Conservation (phyloP, 2,329 filamentous ascomycete species). For the Fusarium compactum region DNA sequence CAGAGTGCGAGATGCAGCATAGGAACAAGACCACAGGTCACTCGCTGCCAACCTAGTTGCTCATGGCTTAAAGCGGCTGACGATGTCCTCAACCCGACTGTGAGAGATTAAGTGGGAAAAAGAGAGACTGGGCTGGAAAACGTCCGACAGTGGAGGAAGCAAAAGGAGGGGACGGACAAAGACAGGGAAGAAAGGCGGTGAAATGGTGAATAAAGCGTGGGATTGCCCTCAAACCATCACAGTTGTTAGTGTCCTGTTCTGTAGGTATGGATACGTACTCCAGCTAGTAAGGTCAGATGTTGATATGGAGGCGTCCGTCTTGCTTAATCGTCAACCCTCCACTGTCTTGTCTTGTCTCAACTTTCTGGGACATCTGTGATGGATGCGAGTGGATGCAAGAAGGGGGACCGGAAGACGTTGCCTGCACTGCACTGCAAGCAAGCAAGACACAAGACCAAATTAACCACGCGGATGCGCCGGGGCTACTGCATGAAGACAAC, state of each 20-base stretch:
- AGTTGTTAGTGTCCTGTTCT: not conserved
- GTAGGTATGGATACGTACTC: conserved; percentile 5
- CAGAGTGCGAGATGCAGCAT: conserved; percentile 4
- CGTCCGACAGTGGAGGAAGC: conserved; percentile 36
- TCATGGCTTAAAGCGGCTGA: conserved; percentile 37
- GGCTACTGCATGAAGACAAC: conserved; percentile 41
- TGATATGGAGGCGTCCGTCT: conserved; percentile 29
- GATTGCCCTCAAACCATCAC: conserved; percentile 12
- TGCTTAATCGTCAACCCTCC: conserved; percentile 17
- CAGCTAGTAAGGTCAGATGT: conserved; percentile 23
- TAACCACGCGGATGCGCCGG: conserved; percentile 43
- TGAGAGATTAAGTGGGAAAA: conserved; percentile 41
- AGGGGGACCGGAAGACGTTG: conserved; percentile 28
- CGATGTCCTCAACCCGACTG: conserved; percentile 16
- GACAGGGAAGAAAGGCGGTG: conserved; percentile 46
- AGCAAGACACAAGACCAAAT: conserved; percentile 41
- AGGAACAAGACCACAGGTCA: conserved; percentile 21
- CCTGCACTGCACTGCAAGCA: conserved; percentile 26
- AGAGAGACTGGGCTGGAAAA: conserved; percentile 35
- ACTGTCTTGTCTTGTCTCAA: conserved; percentile 28
- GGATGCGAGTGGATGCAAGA: conserved; percentile 37
- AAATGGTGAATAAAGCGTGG: conserved; percentile 34
- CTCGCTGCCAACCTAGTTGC: not conserved
- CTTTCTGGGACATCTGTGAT: conserved; percentile 18
- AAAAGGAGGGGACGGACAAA: conserved; percentile 17